These are phyloP conservation scores for Leptodontidium sp. DNA, from an alignment of 2,329 filamentous ascomycete genomes.

Conservation along the genomic window DNA sequence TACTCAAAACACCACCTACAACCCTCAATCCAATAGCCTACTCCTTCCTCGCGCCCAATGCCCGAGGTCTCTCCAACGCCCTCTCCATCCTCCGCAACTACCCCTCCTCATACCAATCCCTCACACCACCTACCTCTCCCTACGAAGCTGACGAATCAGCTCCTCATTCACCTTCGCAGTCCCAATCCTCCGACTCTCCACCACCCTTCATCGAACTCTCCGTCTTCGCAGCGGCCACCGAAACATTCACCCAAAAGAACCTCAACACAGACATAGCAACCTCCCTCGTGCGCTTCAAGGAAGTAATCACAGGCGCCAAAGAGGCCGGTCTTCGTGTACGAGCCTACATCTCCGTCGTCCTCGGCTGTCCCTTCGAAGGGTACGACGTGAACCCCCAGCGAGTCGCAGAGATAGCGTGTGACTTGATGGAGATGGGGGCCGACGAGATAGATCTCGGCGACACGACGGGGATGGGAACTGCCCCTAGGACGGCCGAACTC, in stretches of 20 bases:
- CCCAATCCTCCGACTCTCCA: slow-evolving; percentile 18
- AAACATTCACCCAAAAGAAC: slow-evolving; percentile 82
- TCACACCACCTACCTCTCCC: slow-evolving; percentile 47
- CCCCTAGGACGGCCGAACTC: slow-evolving; percentile 71
- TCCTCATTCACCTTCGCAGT: slow-evolving; percentile 26
- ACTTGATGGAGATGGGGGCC: slow-evolving; percentile 83
- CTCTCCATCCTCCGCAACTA: slow-evolving; percentile 60
- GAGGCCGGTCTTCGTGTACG: slow-evolving; percentile 71
- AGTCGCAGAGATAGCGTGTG: slow-evolving; percentile 72
- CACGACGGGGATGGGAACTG: slow-evolving; percentile 89
- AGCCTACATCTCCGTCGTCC: slow-evolving; percentile 81
- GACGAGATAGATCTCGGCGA: slow-evolving; percentile 92
- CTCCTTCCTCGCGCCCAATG: slow-evolving; percentile 83
- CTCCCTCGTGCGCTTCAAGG: slow-evolving; percentile 73
- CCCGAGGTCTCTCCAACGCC: slow-evolving; percentile 74
- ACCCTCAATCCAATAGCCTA: slow-evolving; percentile 70
- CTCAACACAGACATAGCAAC: slow-evolving; percentile 82
- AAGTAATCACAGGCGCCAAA: slow-evolving; percentile 75
- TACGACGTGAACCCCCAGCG: slow-evolving; percentile 68
- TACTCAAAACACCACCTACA: slow-evolving; percentile 65
- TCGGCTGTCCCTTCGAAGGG: slow-evolving; percentile 81
- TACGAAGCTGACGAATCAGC: slow-evolving; percentile 45
- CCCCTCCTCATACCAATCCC: slow-evolving; percentile 59
- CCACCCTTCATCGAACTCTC: slow-evolving; percentile 71
- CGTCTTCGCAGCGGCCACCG: slow-evolving; percentile 84